Evolutionary conservation across 768 basidiomycete genomes (phyloP).

Genomic region (Lentinula sp.): DNA sequence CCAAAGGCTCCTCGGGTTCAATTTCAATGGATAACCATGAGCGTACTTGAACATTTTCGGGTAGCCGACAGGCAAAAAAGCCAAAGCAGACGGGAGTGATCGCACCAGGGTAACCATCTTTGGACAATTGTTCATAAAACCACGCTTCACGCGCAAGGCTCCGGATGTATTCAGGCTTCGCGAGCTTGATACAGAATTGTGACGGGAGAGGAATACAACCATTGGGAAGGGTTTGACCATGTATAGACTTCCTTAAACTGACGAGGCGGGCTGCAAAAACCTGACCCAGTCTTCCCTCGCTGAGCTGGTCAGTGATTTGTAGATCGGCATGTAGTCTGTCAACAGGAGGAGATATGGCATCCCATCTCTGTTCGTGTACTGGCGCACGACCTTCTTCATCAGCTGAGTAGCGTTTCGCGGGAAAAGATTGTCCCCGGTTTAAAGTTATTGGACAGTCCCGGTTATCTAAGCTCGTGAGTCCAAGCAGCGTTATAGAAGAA

Average conservation of each 20-base stretch:
- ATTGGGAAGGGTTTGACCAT: no score
- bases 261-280: neutral
- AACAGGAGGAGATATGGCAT: neutral
- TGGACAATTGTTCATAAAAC: neutral
- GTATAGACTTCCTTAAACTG: neutral
- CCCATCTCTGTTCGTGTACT: slow-evolving; percentile 24
- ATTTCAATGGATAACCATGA: no score
- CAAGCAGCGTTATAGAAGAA: no score
- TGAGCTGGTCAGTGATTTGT: neutral
- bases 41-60: neutral
- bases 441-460: neutral
- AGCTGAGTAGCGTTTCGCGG: neutral
- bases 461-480: neutral
- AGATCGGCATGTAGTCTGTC: neutral
- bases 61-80: neutral
- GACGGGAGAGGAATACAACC: no score
- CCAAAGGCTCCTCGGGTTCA: neutral
- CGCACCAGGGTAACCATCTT: neutral
- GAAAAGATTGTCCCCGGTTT: neutral
- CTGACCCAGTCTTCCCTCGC: neutral
- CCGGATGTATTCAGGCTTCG: neutral
- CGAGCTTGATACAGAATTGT: no score
- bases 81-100: neutral
- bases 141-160: neutral
- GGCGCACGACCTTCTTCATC: neutral